Evolutionary conservation across 148 eudicot species (phyloP).

Genomic region (Nepenthes gracilis): DNA sequence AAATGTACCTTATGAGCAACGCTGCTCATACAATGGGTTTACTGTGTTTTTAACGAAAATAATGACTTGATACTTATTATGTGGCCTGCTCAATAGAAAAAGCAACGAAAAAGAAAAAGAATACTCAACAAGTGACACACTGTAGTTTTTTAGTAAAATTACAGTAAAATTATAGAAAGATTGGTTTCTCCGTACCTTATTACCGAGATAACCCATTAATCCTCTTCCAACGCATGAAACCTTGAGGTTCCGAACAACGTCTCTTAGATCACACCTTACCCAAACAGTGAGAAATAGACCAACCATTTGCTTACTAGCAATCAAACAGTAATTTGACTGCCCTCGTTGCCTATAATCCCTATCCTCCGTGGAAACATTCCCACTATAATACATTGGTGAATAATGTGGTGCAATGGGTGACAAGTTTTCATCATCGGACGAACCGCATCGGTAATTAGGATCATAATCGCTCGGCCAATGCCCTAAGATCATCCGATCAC

Average conservation of each 20-base stretch:
- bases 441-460: conserved; percentile 42
- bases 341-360: conserved; percentile 30
- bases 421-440: conserved; percentile 73
- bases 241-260: conserved; percentile 66
- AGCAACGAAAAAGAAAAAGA: too few relatives aligned
- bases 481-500: conserved; percentile 56
- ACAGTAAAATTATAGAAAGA: neutral
- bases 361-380: conserved; percentile 37
- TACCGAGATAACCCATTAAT: conserved; percentile 96
- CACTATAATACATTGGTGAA: conserved; percentile 32
- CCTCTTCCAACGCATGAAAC: conserved; percentile 97
- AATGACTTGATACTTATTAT: too few relatives aligned
- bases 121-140: neutral
- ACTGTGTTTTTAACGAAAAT: too few relatives aligned
- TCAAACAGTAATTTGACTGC: conserved; percentile 71
- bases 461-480: conserved; percentile 51
- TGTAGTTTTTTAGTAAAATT: neutral
- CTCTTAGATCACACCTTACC: conserved; percentile 78
- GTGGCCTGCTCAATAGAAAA: too few relatives aligned
- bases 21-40: too few relatives aligned
- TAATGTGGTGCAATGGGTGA: conserved; percentile 37
- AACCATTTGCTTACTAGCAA: conserved; percentile 94
- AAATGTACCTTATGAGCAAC: too few relatives aligned
- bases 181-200: conserved; percentile 42
- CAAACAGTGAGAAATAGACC: conserved; percentile 83